Conservation (phyloP, 345 rosid genomes). For the Carallia brachiata region DNA sequence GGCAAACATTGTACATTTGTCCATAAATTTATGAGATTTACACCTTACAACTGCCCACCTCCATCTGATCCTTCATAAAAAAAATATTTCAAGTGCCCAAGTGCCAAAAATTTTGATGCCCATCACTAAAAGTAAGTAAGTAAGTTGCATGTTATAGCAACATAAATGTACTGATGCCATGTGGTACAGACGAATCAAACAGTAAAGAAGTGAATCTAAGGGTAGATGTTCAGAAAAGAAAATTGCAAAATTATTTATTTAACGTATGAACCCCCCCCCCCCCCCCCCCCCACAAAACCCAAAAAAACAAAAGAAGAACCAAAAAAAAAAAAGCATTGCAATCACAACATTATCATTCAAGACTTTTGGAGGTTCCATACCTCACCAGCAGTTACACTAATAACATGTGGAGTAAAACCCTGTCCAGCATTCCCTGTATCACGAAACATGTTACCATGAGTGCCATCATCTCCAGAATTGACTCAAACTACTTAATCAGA, state of each 20-base stretch:
- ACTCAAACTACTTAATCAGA: no score
- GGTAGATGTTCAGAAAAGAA: no score
- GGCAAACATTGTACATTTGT: neutral
- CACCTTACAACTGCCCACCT: no score
- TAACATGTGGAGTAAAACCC: slow-evolving; percentile 72
- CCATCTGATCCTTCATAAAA: neutral
- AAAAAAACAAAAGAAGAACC: neutral
- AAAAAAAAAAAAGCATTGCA: no score
- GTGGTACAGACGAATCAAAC: no score
- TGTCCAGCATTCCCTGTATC: slow-evolving; percentile 68
- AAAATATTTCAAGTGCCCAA: neutral
- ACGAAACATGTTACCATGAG: slow-evolving; percentile 14
- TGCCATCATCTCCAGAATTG: neutral
- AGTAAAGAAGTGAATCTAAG: no score
- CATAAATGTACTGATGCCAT: neutral
- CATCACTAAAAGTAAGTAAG: neutral
- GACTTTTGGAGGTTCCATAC: slow-evolving; percentile 36
- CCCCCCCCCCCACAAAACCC: no score
- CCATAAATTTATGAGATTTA: no score
- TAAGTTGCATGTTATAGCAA: neutral
- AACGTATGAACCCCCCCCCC: no score
- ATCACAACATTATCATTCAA: neutral
- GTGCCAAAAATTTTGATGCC: neutral
- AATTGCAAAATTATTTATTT: no score
- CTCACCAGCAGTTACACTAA: slow-evolving; percentile 74